Conservation (phyloP, 176 grass and related monocot species). For the Juncus effusus region DNA sequence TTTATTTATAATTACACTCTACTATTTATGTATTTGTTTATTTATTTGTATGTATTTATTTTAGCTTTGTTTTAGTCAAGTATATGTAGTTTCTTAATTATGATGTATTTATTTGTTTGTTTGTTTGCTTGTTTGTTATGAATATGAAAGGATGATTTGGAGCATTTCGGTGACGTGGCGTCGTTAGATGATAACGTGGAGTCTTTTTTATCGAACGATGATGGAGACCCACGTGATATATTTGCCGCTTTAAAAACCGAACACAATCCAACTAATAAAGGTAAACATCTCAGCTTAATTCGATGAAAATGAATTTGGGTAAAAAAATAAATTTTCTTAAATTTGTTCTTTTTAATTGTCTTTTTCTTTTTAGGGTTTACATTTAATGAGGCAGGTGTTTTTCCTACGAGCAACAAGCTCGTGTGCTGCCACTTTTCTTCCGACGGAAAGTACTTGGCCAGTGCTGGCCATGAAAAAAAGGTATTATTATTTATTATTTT, state of each 20-base stretch:
- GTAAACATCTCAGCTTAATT: constrained; percentile 22
- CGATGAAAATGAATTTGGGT: too few species aligned
- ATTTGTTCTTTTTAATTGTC: constrained; percentile 3
- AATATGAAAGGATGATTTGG: constrained; percentile 80
- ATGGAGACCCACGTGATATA: constrained; percentile 82
- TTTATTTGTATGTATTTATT: too few species aligned
- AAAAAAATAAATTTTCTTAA: not conserved
- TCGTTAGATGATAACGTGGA: constrained; percentile 96
- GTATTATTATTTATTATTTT: constrained; percentile 30
- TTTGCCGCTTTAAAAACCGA: constrained; percentile 84
- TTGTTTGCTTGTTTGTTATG: not conserved
- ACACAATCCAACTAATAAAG: constrained; percentile 63
- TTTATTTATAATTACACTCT: too few species aligned
- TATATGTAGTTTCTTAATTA: constrained; percentile 16
- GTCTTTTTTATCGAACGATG: constrained; percentile 92
- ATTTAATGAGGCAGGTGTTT: constrained; percentile 70
- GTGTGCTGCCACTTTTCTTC: constrained; percentile 97
- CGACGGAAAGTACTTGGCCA: constrained; percentile 87
- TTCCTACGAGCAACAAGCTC: constrained; percentile 86
- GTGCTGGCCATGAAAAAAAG: constrained; percentile 98
- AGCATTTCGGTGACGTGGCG: constrained; percentile 86
- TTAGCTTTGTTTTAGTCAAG: too few species aligned
- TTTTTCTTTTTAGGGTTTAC: constrained; percentile 68
- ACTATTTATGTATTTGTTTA: not conserved
- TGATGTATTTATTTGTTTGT: too few species aligned